Percentiles rank a stretch among this genome's conserved stretches.
These are phyloP conservation scores for Leptosphaerulina australis DNA, from an alignment of 2,329 filamentous ascomycete genomes.

Conservation along the genomic window DNA sequence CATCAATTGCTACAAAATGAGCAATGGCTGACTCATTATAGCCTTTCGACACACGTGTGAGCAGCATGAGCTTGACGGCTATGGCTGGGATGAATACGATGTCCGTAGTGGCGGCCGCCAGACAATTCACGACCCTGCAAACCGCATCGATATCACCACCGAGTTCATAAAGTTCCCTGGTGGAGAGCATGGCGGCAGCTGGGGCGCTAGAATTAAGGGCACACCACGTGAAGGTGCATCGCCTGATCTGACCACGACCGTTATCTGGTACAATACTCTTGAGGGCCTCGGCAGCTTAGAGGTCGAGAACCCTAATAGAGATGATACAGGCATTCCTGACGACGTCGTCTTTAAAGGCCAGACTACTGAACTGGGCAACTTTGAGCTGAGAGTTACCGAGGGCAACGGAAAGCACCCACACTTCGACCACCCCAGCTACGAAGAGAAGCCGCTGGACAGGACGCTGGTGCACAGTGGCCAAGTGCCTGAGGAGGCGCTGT, in stretches of 20 bases:
- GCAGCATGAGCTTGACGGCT: constrained; percentile 92
- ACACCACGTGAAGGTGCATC: constrained; percentile 72
- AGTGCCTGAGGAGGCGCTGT: constrained; percentile 71
- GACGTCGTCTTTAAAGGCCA: constrained; percentile 73
- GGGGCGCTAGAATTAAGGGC: constrained; percentile 88
- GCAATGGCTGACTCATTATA: constrained; percentile 47
- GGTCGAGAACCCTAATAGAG: constrained; percentile 58
- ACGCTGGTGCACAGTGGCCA: constrained; percentile 77
- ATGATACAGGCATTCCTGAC: constrained; percentile 59
- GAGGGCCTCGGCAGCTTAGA: constrained; percentile 75
- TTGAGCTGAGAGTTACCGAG: constrained; percentile 76
- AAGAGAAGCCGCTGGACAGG: constrained; percentile 73
- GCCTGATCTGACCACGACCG: constrained; percentile 70
- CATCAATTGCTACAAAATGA: constrained; percentile 14
- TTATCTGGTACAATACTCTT: constrained; percentile 82
- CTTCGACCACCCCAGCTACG: constrained; percentile 66
- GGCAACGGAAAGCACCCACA: constrained; percentile 67
- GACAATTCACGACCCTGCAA: constrained; percentile 87
- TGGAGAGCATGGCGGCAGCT: constrained; percentile 83
- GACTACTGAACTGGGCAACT: constrained; percentile 75
- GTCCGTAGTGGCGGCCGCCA: constrained; percentile 84
- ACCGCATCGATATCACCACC: constrained; percentile 87
- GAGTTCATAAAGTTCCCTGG: constrained; percentile 93
- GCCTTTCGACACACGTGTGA: constrained; percentile 94
- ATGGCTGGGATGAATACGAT: constrained; percentile 98